phyloP scores from a whole-genome alignment of 2,329 filamentous ascomycete genomes.

The Magnaporthiopsis rhizophila region DNA sequence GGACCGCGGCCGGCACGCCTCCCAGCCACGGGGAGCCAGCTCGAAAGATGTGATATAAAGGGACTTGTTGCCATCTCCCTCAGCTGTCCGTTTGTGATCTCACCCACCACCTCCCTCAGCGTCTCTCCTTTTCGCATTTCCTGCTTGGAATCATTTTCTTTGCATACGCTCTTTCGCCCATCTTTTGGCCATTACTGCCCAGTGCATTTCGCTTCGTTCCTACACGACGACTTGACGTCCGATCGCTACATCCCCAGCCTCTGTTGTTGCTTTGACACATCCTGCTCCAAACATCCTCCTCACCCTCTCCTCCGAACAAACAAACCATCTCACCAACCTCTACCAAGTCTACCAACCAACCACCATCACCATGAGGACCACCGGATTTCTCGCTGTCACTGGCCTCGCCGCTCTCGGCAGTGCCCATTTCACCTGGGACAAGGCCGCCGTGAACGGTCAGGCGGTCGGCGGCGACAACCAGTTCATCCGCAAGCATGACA shows the following conservation, averaged over 20 bases:
- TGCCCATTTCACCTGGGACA: constrained; percentile 4
- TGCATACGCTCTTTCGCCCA: neutral
- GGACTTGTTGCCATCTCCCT: neutral
- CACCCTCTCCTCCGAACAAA: neutral
- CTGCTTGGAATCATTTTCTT: neutral
- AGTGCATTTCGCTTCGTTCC: neutral
- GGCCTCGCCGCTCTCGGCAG: constrained; percentile 1
- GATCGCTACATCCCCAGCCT: neutral
- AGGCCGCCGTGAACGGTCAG: neutral
- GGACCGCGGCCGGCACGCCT: neutral
- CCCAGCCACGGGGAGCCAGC: too few species aligned
- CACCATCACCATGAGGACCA: constrained; percentile 6
- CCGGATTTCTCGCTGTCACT: constrained; percentile 1
- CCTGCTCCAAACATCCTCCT: neutral
- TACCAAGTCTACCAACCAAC: neutral
- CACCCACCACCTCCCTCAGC: neutral
- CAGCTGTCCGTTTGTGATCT: neutral
- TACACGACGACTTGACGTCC: neutral
- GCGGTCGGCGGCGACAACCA: constrained; percentile 3
- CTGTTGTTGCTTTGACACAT: neutral
- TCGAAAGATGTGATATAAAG: neutral
- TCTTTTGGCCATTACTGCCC: neutral
- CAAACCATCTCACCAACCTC: neutral
- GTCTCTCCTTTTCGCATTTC: neutral
- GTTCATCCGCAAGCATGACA: constrained; percentile 6